Percentiles rank a stretch among this genome's conserved stretches.
phyloP scores from a whole-genome alignment of 768 basidiomycete species.

The Fistulinella prunicolor region DNA sequence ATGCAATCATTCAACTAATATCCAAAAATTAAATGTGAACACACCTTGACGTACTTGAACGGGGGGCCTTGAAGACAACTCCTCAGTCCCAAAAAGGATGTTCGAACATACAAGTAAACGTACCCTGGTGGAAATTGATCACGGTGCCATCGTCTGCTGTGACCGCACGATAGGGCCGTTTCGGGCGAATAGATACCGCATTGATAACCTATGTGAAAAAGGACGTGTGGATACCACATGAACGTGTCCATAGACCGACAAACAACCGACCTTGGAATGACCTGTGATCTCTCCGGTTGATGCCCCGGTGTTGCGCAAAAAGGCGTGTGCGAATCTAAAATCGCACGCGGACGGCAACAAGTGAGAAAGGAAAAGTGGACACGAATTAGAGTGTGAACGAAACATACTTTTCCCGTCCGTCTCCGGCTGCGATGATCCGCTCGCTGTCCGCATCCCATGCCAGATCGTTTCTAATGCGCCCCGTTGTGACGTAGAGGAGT shows the following conservation, averaged over 20 bases:
- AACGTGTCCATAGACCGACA: neutral
- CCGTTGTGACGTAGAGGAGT: neutral
- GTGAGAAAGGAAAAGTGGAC: neutral
- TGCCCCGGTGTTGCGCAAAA: conserved; percentile 80
- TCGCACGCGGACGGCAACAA: neutral
- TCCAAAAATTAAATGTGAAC: neutral
- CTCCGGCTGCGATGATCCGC: conserved; percentile 91
- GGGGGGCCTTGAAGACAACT: conserved; percentile 55
- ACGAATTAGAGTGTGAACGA: neutral
- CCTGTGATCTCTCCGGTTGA: conserved; percentile 88
- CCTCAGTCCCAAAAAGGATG: neutral
- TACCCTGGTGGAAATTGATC: conserved; percentile 82
- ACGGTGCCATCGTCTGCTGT: conserved; percentile 83
- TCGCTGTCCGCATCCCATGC: conserved; percentile 97
- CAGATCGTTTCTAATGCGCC: conserved; percentile 73
- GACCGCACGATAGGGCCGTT: conserved; percentile 87
- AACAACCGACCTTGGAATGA: conserved; percentile 69
- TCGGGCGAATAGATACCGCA: conserved; percentile 81
- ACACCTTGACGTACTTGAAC: conserved; percentile 84
- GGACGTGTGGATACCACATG: neutral
- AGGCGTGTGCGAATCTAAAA: conserved; percentile 74
- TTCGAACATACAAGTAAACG: conserved; percentile 2
- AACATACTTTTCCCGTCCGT: conserved; percentile 80
- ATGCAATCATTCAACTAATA: neutral
- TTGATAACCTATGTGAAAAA: conserved; percentile 62